phyloP scores from a whole-genome alignment of 768 basidiomycete species.

The Kockovaella imperatae region DNA sequence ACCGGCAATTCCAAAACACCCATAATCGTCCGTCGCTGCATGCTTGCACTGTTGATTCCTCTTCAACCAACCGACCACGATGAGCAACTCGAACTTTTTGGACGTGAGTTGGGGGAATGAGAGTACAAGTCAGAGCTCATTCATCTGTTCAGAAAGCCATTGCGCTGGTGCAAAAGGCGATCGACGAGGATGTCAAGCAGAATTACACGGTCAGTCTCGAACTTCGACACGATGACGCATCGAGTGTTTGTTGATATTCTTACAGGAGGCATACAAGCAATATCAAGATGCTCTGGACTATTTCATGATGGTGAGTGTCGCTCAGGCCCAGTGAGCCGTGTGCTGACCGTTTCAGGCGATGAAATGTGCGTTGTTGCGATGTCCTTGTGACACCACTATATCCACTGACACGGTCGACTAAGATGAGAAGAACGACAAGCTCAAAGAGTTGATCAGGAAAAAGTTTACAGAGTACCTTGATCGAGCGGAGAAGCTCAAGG shows the following conservation, averaged over 20 bases:
- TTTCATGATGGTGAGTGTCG: constrained; percentile 74
- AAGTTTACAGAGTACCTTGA: constrained; percentile 88
- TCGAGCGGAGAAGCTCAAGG: constrained; percentile 85
- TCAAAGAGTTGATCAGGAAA: constrained; percentile 70
- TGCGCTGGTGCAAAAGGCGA: constrained; percentile 83
- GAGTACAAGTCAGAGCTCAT: neutral
- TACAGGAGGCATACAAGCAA: constrained; percentile 75
- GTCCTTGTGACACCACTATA: neutral
- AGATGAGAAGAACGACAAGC: constrained; percentile 94
- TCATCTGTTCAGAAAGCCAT: constrained; percentile 58
- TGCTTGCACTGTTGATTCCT: neutral
- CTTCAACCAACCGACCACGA: constrained; percentile 1
- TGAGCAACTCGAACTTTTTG: constrained; percentile 45
- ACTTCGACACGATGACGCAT: neutral
- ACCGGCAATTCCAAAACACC: no score
- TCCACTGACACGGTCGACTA: constrained; percentile 7
- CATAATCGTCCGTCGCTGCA: no score
- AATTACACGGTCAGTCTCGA: constrained; percentile 58
- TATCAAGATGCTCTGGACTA: constrained; percentile 95
- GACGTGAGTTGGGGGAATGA: constrained; percentile 32
- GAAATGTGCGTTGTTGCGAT: constrained; percentile 30
- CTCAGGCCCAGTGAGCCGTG: neutral
- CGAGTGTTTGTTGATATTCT: neutral
- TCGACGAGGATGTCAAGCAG: constrained; percentile 84
- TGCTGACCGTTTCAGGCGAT: constrained; percentile 21